Percentiles rank a stretch among this genome's conserved stretches.
phyloP scores from a whole-genome alignment of 495 filamentous ascomycete genomes.

The Penicillium atrosanguineum region DNA sequence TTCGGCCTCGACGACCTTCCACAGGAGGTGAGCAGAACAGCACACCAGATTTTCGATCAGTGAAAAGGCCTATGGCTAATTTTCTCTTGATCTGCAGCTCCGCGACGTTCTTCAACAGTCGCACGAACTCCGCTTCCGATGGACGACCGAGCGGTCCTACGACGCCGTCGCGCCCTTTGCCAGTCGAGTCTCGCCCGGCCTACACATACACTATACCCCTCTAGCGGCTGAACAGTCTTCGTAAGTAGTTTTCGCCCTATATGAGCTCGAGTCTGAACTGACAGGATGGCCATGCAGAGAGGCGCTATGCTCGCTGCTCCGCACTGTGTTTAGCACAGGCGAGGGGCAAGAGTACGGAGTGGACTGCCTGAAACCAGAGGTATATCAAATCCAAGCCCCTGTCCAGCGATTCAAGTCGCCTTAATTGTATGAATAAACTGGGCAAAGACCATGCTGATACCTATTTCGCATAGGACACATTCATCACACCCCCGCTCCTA shows the following conservation, averaged over 20 bases:
- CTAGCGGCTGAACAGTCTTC: slow-evolving; percentile 35
- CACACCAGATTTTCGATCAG: not conserved
- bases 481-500: slow-evolving; percentile 60
- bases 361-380: slow-evolving; percentile 51
- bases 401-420: not conserved
- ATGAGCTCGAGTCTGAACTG: slow-evolving; percentile 8
- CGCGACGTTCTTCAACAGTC: slow-evolving; percentile 58
- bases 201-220: slow-evolving; percentile 80
- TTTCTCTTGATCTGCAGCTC: slow-evolving; percentile 40
- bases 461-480: slow-evolving; percentile 52
- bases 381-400: slow-evolving; percentile 21
- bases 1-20: slow-evolving; percentile 72
- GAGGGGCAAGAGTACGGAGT: slow-evolving; percentile 28
- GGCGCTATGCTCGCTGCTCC: slow-evolving; percentile 60
- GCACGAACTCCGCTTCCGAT: slow-evolving; percentile 78
- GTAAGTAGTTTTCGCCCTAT: slow-evolving; percentile 24
- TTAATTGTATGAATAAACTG: not conserved
- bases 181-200: slow-evolving; percentile 71
- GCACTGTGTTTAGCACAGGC: slow-evolving; percentile 53
- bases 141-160: slow-evolving; percentile 60
- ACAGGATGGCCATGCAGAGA: slow-evolving; percentile 36
- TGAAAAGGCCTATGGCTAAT: not conserved
- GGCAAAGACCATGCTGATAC: not conserved
- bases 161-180: slow-evolving; percentile 63
- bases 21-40: slow-evolving; percentile 48